phyloP scores from a whole-genome alignment of 108 stramenopile species.

The Pseudonitzschia delicatissima region DNA sequence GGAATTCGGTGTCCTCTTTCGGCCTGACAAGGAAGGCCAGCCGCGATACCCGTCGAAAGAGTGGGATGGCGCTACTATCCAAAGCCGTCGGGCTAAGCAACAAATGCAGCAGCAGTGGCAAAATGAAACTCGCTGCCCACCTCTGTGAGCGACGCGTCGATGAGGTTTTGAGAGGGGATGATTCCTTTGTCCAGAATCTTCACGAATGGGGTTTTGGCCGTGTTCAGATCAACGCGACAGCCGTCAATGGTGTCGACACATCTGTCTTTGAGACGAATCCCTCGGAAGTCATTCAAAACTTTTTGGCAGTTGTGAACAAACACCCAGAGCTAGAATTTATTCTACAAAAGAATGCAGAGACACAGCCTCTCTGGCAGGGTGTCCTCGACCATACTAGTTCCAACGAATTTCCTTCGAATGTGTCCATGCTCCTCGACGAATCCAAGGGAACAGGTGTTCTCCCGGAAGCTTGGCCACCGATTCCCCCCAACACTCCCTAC shows the following conservation, averaged over 20 bases:
- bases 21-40: conserved; percentile 88
- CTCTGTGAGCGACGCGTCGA: conserved; percentile 86
- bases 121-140: conserved; percentile 86
- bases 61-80: conserved; percentile 72
- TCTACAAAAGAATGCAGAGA: conserved; percentile 90
- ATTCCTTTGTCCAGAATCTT: conserved; percentile 57
- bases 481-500: conserved; percentile 38
- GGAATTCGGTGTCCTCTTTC: conserved; percentile 92
- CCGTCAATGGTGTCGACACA: conserved; percentile 89
- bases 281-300: conserved; percentile 35
- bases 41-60: conserved; percentile 76
- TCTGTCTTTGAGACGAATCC: conserved; percentile 27
- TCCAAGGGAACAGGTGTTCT: conserved; percentile 79
- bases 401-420: conserved; percentile 47
- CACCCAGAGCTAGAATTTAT: conserved; percentile 85
- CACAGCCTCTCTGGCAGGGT: conserved; percentile 74
- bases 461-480: conserved; percentile 37
- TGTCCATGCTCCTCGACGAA: conserved; percentile 81
- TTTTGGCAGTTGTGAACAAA: conserved; percentile 35
- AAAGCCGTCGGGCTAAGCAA: conserved; percentile 9
- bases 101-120: not conserved
- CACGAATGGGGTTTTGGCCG: conserved; percentile 72
- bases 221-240: conserved; percentile 94
- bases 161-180: conserved; percentile 72
- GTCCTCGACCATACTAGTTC: conserved; percentile 16